Evolutionary conservation across 179 eudicot genomes (phyloP), one percentile per base, ranked within the genome.

Genomic region (Patellifolia procumbens): DNA sequence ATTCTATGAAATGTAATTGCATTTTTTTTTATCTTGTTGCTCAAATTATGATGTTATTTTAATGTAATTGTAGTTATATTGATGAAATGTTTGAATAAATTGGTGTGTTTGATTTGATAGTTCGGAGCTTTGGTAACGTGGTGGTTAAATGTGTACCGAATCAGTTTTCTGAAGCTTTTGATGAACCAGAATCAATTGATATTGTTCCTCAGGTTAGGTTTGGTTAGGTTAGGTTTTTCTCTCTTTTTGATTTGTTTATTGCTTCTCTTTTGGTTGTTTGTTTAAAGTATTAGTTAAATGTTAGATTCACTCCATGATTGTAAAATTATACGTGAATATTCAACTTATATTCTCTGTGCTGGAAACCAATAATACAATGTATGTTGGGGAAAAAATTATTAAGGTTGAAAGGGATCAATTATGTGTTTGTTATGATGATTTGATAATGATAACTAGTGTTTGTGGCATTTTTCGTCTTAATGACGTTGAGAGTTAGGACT

Each of bases 121-220:
- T 42, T 73, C 69, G 74, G 78, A 35, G 82, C 11, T 78, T 79
- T 35, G 78, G 78, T 76, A 55, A 76, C 34, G 65, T 74, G 72
- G 70, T 78, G 59, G 79, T 62, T 70, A 78, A 85, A 78, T 81
- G 89, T 35, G 72, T 51, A 8, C 43, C 82, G 11, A 68, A 78
- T 26, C 64, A 79, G 42, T 81, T 80, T 32, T 55, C 77, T 4
- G 83, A 53, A 34, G 78, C 29, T 22, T 78, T 76, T 32, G 76
- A n/a, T n/a, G n/a, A 76, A 56, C 59, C 39, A 10, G 82, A 78
- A 11, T 63, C 60, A 35, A n/a, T n/a, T 80, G 34, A 75, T 74
- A 49, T 32, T 63, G 17, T 70, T 62, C 70, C 82, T 11, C 29
- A 65, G 85, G 85, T 82, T 74, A 51, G 69, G n/a, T n/a, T n/a